Conservation (phyloP, 2,329 filamentous ascomycete genomes). For the Neofusicoccum laricinum region DNA sequence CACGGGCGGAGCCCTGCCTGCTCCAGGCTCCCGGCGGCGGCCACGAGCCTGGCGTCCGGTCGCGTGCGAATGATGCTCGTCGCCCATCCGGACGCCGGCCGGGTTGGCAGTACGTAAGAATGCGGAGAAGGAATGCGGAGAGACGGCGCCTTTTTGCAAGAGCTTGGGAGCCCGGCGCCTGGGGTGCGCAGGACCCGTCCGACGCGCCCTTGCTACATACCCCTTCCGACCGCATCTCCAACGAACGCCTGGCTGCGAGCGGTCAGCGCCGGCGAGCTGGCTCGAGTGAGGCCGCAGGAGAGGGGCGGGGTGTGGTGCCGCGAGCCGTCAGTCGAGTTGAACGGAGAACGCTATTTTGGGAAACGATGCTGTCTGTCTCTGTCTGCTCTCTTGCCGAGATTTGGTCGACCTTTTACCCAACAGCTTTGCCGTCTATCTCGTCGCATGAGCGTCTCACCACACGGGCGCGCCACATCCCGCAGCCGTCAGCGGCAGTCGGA, state of each 20-base stretch:
- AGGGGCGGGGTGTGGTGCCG: no score
- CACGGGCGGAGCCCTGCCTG: no score
- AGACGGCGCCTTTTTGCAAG: not conserved
- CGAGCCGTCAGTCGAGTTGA: not conserved
- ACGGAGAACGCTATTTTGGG: not conserved
- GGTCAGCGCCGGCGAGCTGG: not conserved
- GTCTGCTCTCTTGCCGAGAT: no score
- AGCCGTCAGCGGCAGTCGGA: not conserved
- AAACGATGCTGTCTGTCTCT: no score
- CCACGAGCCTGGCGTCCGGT: not conserved
- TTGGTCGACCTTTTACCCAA: not conserved
- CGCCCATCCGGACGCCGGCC: not conserved
- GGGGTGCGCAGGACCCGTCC: not conserved
- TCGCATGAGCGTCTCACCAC: not conserved
- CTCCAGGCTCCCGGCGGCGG: not conserved
- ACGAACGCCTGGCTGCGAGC: not conserved
- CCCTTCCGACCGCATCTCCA: no score
- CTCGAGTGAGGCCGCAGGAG: not conserved
- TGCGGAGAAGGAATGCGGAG: slow-evolving; percentile 14
- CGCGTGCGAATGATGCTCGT: not conserved
- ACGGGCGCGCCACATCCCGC: not conserved
- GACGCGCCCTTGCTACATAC: not conserved
- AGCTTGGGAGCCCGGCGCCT: not conserved
- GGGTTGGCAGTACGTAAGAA: slow-evolving; percentile 12
- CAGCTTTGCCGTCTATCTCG: not conserved